These are phyloP conservation scores for Lipomyces yamadae DNA, from an alignment of 805 yeast genomes.

Conservation along the genomic window DNA sequence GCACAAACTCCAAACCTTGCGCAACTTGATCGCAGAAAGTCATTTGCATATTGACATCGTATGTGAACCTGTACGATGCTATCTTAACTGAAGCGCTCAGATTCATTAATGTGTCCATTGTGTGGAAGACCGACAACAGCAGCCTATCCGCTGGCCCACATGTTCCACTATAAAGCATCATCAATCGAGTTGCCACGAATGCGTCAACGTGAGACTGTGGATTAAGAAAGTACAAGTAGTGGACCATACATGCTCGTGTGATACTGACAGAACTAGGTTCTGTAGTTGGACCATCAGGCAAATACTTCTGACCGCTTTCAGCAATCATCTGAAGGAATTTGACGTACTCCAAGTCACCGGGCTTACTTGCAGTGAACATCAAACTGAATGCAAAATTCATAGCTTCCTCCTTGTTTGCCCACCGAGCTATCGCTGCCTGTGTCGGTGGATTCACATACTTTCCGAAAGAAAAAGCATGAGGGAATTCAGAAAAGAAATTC, in stretches of 20 bases:
- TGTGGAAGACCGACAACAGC: slow-evolving; percentile 59
- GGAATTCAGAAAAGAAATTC: slow-evolving; percentile 11
- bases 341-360: slow-evolving; percentile 48
- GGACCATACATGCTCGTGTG: slow-evolving; percentile 54
- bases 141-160: slow-evolving; percentile 63
- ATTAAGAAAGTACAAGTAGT: slow-evolving; percentile 57
- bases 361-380: neutral
- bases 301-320: slow-evolving; percentile 53
- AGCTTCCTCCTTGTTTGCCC: slow-evolving; percentile 53
- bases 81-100: slow-evolving; percentile 9
- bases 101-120: slow-evolving; percentile 58
- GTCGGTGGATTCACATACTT: slow-evolving; percentile 43
- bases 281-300: neutral
- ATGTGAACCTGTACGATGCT: slow-evolving; percentile 10
- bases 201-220: slow-evolving; percentile 53
- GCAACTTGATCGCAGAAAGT: neutral
- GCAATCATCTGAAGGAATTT: slow-evolving; percentile 68
- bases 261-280: slow-evolving; percentile 40
- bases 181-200: slow-evolving; percentile 55
- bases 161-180: slow-evolving; percentile 68
- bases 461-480: slow-evolving; percentile 8
- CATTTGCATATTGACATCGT: neutral
- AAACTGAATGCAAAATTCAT: slow-evolving; percentile 52
- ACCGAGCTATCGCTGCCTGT: slow-evolving; percentile 46
- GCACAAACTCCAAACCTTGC: slow-evolving; percentile 1